Conservation (phyloP, 2,329 filamentous ascomycete species). For the Coniochaeta sp. region DNA sequence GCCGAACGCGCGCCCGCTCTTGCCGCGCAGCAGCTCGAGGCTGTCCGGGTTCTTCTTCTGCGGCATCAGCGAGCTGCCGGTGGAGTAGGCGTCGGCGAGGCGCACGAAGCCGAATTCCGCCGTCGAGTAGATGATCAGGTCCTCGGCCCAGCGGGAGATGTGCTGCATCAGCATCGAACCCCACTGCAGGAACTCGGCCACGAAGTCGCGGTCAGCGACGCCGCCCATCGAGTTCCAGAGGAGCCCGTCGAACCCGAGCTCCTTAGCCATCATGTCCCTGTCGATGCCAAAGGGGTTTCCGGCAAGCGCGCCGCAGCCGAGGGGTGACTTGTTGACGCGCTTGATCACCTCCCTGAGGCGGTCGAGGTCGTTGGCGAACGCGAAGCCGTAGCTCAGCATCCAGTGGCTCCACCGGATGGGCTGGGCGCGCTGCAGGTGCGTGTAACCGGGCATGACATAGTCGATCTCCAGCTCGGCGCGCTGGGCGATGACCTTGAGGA, state of each 20-base stretch:
- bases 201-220: conserved; percentile 74
- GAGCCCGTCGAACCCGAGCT: conserved; percentile 72
- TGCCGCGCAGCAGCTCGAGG: conserved; percentile 63
- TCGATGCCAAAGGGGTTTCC: conserved; percentile 81
- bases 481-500: conserved; percentile 61
- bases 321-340: conserved; percentile 65
- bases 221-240: conserved; percentile 72
- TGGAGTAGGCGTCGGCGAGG: conserved; percentile 73
- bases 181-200: conserved; percentile 78
- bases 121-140: conserved; percentile 76
- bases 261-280: conserved; percentile 68
- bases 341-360: conserved; percentile 65
- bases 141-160: conserved; percentile 74
- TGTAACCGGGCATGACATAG: conserved; percentile 81
- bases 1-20: conserved; percentile 69
- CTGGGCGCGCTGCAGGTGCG: conserved; percentile 75
- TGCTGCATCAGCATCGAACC: conserved; percentile 71
- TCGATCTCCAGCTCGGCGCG: conserved; percentile 69
- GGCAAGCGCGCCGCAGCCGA: conserved; percentile 71
- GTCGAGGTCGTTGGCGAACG: conserved; percentile 69
- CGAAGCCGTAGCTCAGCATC: conserved; percentile 67
- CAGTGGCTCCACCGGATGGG: conserved; percentile 78
- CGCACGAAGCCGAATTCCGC: conserved; percentile 71
- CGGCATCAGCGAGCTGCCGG: conserved; percentile 69
- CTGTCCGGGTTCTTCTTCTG: conserved; percentile 81